Evolutionary conservation across 495 filamentous ascomycete species (phyloP).

Genomic region (Tuber borchii): DNA sequence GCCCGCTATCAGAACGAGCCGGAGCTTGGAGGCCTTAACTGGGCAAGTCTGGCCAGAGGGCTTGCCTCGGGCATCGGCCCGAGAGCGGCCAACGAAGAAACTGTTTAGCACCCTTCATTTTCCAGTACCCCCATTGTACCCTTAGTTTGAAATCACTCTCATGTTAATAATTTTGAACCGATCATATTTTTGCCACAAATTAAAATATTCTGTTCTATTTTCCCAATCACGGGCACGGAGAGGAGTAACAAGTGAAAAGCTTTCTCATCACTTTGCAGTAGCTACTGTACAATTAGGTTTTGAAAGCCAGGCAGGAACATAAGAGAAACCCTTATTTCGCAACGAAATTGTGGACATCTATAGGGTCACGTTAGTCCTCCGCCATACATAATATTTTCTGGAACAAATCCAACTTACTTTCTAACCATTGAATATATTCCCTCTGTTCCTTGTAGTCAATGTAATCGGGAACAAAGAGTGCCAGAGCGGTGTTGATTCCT

Average conservation of each 20-base stretch:
- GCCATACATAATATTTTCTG: background rate
- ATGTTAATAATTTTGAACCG: background rate
- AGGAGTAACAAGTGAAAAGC: constrained; percentile 13
- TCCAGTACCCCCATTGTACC: background rate
- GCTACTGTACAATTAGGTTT: constrained; percentile 29
- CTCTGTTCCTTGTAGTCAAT: constrained; percentile 98
- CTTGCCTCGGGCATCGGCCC: constrained; percentile 33
- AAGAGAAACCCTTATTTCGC: constrained; percentile 14
- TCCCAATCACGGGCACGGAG: constrained; percentile 12
- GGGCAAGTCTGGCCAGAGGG: constrained; percentile 34
- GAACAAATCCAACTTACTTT: constrained; percentile 54
- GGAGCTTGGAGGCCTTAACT: constrained; percentile 34
- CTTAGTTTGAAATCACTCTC: background rate
- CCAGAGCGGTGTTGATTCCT: constrained; percentile 79
- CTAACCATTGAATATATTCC: constrained; percentile 90
- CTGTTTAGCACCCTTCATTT: background rate
- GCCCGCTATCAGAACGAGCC: constrained; percentile 30
- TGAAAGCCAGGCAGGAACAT: constrained; percentile 4
- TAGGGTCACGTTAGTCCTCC: constrained; percentile 4
- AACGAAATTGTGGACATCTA: constrained; percentile 29
- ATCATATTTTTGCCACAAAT: background rate
- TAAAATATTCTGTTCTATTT: background rate
- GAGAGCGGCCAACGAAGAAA: constrained; percentile 16
- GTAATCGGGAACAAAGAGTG: constrained; percentile 89
- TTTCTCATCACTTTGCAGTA: constrained; percentile 10